Evolutionary conservation across 345 rosid genomes (phyloP), one percentile per base, ranked within the genome.

Genomic region (Salix viminalis): DNA sequence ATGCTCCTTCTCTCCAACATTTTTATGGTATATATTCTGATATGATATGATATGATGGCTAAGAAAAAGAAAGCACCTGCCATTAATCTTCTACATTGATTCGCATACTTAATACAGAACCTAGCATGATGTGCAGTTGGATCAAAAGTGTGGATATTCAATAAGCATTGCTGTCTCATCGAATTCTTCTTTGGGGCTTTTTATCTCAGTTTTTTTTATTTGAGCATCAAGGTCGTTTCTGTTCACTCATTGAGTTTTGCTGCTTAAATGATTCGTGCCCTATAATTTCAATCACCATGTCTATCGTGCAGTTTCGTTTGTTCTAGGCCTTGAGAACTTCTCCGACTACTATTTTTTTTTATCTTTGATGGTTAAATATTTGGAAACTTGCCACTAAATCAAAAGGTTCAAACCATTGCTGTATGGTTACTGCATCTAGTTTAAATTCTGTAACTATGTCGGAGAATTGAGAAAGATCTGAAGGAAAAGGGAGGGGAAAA

Each of bases 1-100:
- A 84, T 50, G 84, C 44, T 26, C 37, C 74, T 44, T 34, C 60
- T 24, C 37, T 56, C n/a, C 50, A 39, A 67, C 60, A 44, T 46
- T 74, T 16, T 39, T 30, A 52, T 36, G 1, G 50, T 14, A 46
- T 13, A 14, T 67, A 12, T 39, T 48, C n/a, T 23, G 10, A 16
- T 48, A 34, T 42, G 6, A 16, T 48, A 34, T 42, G 6, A 21
- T 4, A 50, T 66, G 21, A 67, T n/a, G 72, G 1, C 60, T 26
- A 42, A 60, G 21, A 54, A 21, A 54, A 54, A 18, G 60, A 58
- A 23, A 58, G 64, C 64, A 23, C 10, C 14, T 4, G 64, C 24
- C 28, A 58, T 23, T 23, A n/a, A 23, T 58, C 64, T 10, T 58
- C 61, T 56, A 56, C n/a, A 19, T 56, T 56, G 44, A 41, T 10